These are phyloP conservation scores for Talaromyces verruculosus DNA, from an alignment of 2,329 filamentous ascomycete genomes.

Conservation along the genomic window DNA sequence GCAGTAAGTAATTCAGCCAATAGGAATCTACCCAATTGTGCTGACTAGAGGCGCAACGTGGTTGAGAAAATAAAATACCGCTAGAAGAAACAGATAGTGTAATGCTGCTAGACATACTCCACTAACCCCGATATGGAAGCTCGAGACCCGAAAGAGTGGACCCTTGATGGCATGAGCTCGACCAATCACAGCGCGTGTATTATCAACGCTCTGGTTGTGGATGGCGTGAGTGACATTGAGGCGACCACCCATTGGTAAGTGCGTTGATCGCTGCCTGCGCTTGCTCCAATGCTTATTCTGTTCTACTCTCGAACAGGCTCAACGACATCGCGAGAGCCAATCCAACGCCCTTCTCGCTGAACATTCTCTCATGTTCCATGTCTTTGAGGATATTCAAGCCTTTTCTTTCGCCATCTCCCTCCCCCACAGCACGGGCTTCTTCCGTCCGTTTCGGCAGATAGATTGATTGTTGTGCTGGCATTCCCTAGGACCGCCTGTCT, in stretches of 20 bases:
- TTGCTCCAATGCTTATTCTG: slow-evolving; percentile 4
- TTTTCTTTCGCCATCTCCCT: background rate
- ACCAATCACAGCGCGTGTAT: slow-evolving; percentile 1
- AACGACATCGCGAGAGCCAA: background rate
- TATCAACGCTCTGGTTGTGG: background rate
- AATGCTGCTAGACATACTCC: background rate
- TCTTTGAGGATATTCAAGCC: background rate
- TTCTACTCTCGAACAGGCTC: background rate
- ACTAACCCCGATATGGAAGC: background rate
- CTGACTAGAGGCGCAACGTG: background rate
- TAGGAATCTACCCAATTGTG: background rate
- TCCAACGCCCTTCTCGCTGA: background rate
- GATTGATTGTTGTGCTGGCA: background rate
- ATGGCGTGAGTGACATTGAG: slow-evolving; percentile 5
- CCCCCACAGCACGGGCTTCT: background rate
- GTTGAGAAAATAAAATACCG: background rate
- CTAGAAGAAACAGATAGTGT: slow-evolving; percentile 5
- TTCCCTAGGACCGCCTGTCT: background rate
- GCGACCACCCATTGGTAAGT: slow-evolving; percentile 2
- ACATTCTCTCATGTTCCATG: background rate
- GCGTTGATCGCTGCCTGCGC: slow-evolving; percentile 5
- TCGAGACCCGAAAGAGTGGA: background rate
- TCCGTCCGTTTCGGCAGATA: background rate
- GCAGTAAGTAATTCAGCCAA: background rate
- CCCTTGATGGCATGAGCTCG: no score